These are phyloP conservation scores for Malassezia vespertilionis DNA, from an alignment of 1,284 basidiomycete genomes.

Conservation along the genomic window DNA sequence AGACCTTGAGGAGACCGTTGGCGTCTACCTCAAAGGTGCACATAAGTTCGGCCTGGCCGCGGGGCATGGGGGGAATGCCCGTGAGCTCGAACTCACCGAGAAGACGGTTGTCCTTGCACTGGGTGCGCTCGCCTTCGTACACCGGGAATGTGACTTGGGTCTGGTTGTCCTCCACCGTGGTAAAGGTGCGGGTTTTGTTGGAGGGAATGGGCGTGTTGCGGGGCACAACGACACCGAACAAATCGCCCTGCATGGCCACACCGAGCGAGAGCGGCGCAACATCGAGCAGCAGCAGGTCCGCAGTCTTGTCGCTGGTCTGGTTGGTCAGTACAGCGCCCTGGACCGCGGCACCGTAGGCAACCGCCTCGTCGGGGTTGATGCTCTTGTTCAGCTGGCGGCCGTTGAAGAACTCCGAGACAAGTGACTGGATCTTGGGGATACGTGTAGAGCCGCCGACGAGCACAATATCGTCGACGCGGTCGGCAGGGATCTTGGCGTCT, in stretches of 20 bases:
- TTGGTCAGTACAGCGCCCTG: conserved; percentile 47
- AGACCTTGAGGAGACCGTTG: conserved; percentile 47
- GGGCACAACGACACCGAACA: conserved; percentile 46
- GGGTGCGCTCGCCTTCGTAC: conserved; percentile 48
- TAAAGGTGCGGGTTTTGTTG: conserved; percentile 47
- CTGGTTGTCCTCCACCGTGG: conserved; percentile 48
- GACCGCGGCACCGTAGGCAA: conserved; percentile 49
- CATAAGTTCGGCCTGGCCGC: conserved; percentile 45
- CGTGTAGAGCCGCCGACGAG: conserved; percentile 98
- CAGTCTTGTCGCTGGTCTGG: conserved; percentile 48
- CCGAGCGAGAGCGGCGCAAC: conserved; percentile 48
- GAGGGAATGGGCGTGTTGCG: conserved; percentile 47
- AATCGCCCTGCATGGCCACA: conserved; percentile 48
- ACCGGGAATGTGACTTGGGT: conserved; percentile 48
- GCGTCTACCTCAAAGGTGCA: conserved; percentile 47
- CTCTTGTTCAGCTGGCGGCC: conserved; percentile 97
- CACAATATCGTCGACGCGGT: conserved; percentile 98
- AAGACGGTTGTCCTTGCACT: conserved; percentile 48
- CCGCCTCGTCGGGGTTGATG: conserved; percentile 52
- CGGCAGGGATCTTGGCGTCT: conserved; percentile 91
- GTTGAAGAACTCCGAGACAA: conserved; percentile 95
- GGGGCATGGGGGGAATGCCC: conserved; percentile 46
- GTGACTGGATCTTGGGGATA: conserved; percentile 97
- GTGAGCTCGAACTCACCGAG: conserved; percentile 48
- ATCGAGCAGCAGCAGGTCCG: conserved; percentile 47